Percentiles rank a stretch among this genome's conserved stretches.
phyloP scores from a whole-genome alignment of 495 filamentous ascomycete species.

The Aspergillus taichungensis region DNA sequence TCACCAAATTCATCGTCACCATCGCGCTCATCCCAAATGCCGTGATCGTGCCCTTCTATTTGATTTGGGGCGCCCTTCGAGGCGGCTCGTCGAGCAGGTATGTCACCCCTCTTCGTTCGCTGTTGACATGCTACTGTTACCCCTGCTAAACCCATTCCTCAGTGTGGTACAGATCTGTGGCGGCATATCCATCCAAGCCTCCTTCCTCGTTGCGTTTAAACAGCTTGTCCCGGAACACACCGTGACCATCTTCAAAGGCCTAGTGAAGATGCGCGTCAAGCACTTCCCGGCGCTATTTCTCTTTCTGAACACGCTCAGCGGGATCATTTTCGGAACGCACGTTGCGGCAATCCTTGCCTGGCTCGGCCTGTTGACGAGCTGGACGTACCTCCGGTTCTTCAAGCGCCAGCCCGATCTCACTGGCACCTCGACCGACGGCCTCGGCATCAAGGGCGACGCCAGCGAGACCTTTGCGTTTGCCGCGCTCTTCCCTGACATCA shows the following conservation, averaged over 20 bases:
- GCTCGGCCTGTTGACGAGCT: conserved; percentile 77
- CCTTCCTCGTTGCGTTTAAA: conserved; percentile 95
- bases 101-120: conserved; percentile 19
- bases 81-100: conserved; percentile 62
- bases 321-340: conserved; percentile 74
- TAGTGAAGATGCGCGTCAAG: conserved; percentile 84
- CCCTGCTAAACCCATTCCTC: conserved; percentile 38
- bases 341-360: conserved; percentile 74
- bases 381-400: conserved; percentile 96
- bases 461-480: conserved; percentile 93
- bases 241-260: conserved; percentile 81
- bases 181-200: conserved; percentile 79
- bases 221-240: conserved; percentile 97
- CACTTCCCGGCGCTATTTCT: conserved; percentile 91
- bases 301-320: conserved; percentile 63
- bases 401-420: conserved; percentile 63
- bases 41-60: conserved; percentile 60
- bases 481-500: conserved; percentile 85
- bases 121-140: conserved; percentile 21
- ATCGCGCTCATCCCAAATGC: conserved; percentile 72
- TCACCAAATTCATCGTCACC: conserved; percentile 81
- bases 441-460: conserved; percentile 65
- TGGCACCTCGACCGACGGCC: conserved; percentile 42
- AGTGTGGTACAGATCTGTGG: conserved; percentile 65
- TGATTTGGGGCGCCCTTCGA: conserved; percentile 61